Percentiles rank a stretch among this genome's conserved stretches.
These are phyloP conservation scores for Shiraia bambusicola DNA, from an alignment of 2,329 filamentous ascomycete species.

Conservation along the genomic window DNA sequence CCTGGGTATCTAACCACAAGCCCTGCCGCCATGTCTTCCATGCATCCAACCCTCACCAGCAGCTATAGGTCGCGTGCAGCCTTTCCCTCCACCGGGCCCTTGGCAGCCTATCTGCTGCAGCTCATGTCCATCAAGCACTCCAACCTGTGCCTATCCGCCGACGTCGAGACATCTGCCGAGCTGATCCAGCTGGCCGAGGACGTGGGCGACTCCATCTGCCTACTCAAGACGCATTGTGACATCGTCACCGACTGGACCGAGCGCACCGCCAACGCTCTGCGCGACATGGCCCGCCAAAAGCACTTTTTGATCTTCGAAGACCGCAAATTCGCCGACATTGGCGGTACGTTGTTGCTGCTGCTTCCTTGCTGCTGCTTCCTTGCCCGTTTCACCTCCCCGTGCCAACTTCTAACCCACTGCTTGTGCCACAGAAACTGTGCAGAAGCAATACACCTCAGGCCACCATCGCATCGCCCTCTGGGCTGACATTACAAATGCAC, in stretches of 20 bases:
- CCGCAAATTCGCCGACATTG: slow-evolving; percentile 59
- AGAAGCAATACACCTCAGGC: slow-evolving; percentile 56
- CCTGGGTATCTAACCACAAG: not conserved
- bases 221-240: slow-evolving; percentile 64
- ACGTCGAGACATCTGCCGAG: slow-evolving; percentile 58
- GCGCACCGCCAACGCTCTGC: slow-evolving; percentile 53
- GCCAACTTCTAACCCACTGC: not conserved
- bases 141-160: slow-evolving; percentile 58
- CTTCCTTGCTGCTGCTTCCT: not conserved
- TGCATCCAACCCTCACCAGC: slow-evolving; percentile 39
- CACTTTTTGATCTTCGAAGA: slow-evolving; percentile 58
- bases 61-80: slow-evolving; percentile 50
- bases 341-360: slow-evolving; percentile 45
- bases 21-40: slow-evolving; percentile 33
- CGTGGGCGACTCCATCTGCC: slow-evolving; percentile 61
- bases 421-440: slow-evolving; percentile 50
- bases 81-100: slow-evolving; percentile 46
- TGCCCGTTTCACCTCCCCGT: no score
- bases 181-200: slow-evolving; percentile 59
- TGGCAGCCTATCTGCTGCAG: slow-evolving; percentile 52
- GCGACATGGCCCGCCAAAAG: slow-evolving; percentile 52
- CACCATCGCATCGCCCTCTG: slow-evolving; percentile 54
- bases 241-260: slow-evolving; percentile 63
- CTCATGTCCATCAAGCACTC: slow-evolving; percentile 54
- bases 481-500: slow-evolving; percentile 56